Conservation (phyloP, 495 filamentous ascomycete species). For the Amphirosellinia nigrospora region DNA sequence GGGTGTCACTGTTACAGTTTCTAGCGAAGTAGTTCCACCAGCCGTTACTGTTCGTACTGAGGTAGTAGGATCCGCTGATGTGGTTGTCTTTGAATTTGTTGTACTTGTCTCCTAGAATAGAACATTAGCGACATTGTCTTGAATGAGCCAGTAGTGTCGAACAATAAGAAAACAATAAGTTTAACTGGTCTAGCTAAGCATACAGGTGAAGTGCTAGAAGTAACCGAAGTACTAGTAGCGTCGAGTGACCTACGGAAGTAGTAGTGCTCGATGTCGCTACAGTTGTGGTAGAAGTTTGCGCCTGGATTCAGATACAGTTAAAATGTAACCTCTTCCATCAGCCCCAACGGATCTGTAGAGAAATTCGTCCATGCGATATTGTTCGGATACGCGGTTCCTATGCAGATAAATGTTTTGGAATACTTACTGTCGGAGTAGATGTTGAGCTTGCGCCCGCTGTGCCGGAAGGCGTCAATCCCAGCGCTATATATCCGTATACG, state of each 20-base stretch:
- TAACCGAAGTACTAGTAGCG: constrained; percentile 3
- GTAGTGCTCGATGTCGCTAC: constrained; percentile 33
- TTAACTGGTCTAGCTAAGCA: constrained; percentile 33
- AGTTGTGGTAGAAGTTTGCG: constrained; percentile 39
- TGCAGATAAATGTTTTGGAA: neutral
- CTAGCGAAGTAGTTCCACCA: constrained; percentile 42
- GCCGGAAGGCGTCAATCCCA: constrained; percentile 37
- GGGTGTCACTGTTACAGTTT: constrained; percentile 48
- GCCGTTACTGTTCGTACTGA: constrained; percentile 51
- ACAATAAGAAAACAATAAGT: constrained; percentile 22
- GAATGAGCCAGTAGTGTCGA: neutral
- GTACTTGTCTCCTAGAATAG: constrained; percentile 16
- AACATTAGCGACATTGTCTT: neutral
- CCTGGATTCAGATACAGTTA: constrained; percentile 41
- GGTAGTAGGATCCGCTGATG: constrained; percentile 26
- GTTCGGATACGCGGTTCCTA: neutral
- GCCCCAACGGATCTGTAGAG: neutral
- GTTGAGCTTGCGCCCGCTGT: constrained; percentile 35
- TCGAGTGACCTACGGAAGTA: constrained; percentile 12
- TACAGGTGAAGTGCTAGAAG: constrained; percentile 33
- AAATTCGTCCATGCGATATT: neutral
- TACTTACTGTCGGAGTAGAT: constrained; percentile 34
- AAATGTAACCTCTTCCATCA: constrained; percentile 24
- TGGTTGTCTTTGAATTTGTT: constrained; percentile 12
- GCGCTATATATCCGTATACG: constrained; percentile 49